Conservation (phyloP, 768 basidiomycete genomes). For the Phlebiopsis gigantea region DNA sequence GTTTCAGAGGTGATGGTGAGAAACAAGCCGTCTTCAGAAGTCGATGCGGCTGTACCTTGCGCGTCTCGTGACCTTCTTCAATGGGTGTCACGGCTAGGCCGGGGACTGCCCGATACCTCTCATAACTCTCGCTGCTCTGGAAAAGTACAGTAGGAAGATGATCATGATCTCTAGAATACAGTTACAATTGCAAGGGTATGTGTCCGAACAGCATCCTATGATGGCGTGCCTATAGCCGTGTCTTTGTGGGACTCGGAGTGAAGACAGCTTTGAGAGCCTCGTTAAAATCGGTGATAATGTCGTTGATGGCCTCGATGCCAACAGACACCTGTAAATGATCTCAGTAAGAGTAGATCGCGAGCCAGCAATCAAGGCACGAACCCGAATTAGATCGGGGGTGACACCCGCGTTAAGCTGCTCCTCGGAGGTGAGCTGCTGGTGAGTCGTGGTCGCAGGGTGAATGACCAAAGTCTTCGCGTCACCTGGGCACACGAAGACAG, state of each 20-base stretch:
- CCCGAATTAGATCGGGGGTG: conserved; percentile 70
- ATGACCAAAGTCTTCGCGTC: conserved; percentile 78
- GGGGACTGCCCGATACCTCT: not conserved
- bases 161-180: not conserved
- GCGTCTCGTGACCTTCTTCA: not conserved
- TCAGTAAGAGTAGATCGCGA: not conserved
- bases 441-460: conserved; percentile 74
- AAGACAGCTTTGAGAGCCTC: conserved; percentile 28
- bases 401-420: conserved; percentile 65
- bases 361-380: conserved; percentile 24
- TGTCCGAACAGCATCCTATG: not conserved
- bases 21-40: not conserved
- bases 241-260: not conserved
- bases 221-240: not conserved
- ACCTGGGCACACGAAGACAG: not conserved
- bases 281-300: conserved; percentile 40
- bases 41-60: not conserved
- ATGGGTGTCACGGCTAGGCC: not conserved
- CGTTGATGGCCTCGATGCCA: conserved; percentile 35
- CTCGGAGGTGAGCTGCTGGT: conserved; percentile 58
- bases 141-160: not conserved
- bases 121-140: not conserved
- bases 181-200: not conserved
- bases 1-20: not conserved
- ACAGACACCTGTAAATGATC: conserved; percentile 28